These are phyloP conservation scores for Psilocybe cyanescens DNA, from an alignment of 768 basidiomycete species.

Conservation along the genomic window DNA sequence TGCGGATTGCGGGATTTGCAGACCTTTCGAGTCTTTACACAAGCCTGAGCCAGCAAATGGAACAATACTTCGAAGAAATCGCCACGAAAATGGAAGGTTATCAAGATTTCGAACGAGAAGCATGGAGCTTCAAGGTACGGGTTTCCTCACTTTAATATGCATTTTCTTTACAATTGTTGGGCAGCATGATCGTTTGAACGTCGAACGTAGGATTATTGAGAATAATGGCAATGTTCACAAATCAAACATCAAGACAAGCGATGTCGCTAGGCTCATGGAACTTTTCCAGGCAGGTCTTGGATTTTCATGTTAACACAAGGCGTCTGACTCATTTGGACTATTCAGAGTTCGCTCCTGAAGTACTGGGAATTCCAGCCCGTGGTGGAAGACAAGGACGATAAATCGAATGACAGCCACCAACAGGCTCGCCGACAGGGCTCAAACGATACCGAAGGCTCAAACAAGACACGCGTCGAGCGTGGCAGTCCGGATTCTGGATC, in stretches of 20 bases:
- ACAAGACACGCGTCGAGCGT: conserved; percentile 43
- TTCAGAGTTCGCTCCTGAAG: conserved; percentile 67
- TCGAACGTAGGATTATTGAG: conserved; percentile 65
- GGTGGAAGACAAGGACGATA: conserved; percentile 35
- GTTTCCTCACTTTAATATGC: not conserved
- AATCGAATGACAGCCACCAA: conserved; percentile 15
- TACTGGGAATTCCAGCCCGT: conserved; percentile 68
- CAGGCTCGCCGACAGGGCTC: conserved; percentile 32
- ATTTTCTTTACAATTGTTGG: not conserved
- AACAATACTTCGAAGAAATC: conserved; percentile 75
- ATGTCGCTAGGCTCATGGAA: conserved; percentile 84
- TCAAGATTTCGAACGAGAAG: conserved; percentile 74
- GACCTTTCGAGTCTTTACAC: conserved; percentile 78
- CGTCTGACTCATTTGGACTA: not conserved
- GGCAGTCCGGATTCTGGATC: conserved; percentile 27
- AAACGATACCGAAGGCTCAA: conserved; percentile 38
- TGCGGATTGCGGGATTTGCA: conserved; percentile 84
- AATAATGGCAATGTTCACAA: conserved; percentile 42
- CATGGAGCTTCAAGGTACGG: conserved; percentile 77
- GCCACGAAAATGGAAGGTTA: conserved; percentile 62
- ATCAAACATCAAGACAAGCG: conserved; percentile 68
- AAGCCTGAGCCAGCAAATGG: conserved; percentile 81
- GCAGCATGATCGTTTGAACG: conserved; percentile 78
- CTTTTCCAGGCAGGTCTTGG: conserved; percentile 64
- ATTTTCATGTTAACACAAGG: not conserved